Conservation (phyloP, 2,329 filamentous ascomycete genomes). For the Hypoxylon rubiginosum region DNA sequence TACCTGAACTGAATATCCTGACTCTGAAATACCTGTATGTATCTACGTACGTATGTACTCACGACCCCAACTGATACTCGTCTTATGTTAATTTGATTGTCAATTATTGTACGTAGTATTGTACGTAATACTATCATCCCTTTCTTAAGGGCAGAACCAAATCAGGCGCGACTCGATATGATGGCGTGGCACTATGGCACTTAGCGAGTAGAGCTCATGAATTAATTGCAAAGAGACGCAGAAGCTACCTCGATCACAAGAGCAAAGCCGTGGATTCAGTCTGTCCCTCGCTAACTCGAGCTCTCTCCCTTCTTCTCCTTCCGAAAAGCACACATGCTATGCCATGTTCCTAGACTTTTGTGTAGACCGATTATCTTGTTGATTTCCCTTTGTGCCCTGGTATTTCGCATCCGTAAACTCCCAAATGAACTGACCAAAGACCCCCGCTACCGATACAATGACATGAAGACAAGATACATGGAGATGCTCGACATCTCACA, state of each 20-base stretch:
- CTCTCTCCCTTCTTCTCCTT: conserved; percentile 20
- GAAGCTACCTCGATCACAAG: conserved; percentile 23
- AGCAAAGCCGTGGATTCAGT: conserved; percentile 30
- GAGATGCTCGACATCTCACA: conserved; percentile 21
- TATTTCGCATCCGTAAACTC: conserved; percentile 48
- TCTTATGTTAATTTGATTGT: conserved; percentile 31
- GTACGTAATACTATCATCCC: too few relatives aligned
- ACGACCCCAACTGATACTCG: conserved; percentile 7
- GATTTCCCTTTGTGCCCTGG: conserved; percentile 41
- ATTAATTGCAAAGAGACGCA: conserved; percentile 19
- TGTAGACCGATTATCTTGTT: conserved; percentile 50
- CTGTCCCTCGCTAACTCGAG: conserved; percentile 26
- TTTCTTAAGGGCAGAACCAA: conserved; percentile 19
- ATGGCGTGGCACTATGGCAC: conserved; percentile 16
- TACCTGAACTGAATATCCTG: conserved; percentile 18
- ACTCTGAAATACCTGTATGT: too few relatives aligned
- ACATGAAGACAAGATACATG: conserved; percentile 42
- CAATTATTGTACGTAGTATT: conserved; percentile 37
- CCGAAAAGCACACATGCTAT: conserved; percentile 35
- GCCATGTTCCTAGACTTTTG: conserved; percentile 45
- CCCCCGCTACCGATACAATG: conserved; percentile 47
- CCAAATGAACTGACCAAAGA: conserved; percentile 38
- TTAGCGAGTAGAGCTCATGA: conserved; percentile 27
- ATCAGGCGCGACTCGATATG: conserved; percentile 17
- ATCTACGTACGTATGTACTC: too few relatives aligned